A percentile compares a stretch with the other conserved stretches of the same genome.
These are phyloP conservation scores for Alternaria dauci DNA, from an alignment of 2,329 filamentous ascomycete genomes.

Conservation along the genomic window DNA sequence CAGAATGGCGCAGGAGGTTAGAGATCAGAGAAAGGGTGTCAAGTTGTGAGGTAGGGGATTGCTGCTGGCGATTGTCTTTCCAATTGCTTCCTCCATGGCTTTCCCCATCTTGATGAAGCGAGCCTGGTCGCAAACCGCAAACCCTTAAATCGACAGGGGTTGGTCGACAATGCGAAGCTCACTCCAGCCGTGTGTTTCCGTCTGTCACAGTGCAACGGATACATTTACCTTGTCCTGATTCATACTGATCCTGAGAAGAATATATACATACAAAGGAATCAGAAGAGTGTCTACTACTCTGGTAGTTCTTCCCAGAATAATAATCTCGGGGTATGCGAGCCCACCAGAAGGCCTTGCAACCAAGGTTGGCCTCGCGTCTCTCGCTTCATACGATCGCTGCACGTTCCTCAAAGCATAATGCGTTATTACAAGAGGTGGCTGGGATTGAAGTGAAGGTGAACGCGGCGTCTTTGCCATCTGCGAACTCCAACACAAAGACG, in stretches of 20 bases:
- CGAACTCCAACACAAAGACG: neutral
- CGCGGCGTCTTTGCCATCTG: neutral
- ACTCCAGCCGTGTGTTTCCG: neutral
- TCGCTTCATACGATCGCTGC: neutral
- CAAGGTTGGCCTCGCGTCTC: too few species aligned
- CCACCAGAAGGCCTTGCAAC: neutral
- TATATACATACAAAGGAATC: neutral
- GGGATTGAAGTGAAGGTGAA: neutral
- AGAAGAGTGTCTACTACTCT: neutral
- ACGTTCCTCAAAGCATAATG: neutral
- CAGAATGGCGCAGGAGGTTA: slow-evolving; percentile 66
- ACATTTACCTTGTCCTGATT: neutral
- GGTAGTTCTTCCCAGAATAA: neutral
- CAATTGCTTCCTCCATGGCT: neutral
- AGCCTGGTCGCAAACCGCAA: neutral
- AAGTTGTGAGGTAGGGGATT: slow-evolving; percentile 12
- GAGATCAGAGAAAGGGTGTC: slow-evolving; percentile 52
- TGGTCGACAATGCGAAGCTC: neutral
- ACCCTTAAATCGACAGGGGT: neutral
- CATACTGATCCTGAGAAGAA: neutral
- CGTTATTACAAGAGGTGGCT: neutral
- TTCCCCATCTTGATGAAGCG: neutral
- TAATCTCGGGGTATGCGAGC: neutral
- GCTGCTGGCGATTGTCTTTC: neutral
- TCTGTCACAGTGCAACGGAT: neutral